These are phyloP conservation scores for Pyricularia sp. DNA, from an alignment of 2,329 filamentous ascomycete species.

Conservation along the genomic window DNA sequence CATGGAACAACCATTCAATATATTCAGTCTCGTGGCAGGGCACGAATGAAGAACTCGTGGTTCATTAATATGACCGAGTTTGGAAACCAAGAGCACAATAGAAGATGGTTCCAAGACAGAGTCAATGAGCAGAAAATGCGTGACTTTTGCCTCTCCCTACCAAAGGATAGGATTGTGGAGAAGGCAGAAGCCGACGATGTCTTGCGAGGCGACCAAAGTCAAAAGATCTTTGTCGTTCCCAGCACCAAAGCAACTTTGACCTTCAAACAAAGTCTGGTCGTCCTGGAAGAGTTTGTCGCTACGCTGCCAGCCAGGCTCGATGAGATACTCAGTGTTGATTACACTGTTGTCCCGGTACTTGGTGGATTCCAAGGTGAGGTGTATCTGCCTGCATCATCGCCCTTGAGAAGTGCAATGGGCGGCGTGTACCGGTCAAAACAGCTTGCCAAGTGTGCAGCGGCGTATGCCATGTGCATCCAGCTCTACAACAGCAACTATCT, in stretches of 20 bases:
- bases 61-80: slow-evolving; percentile 79
- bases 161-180: slow-evolving; percentile 61
- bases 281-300: slow-evolving; percentile 65
- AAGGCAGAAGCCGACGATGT: slow-evolving; percentile 46
- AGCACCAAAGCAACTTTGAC: slow-evolving; percentile 70
- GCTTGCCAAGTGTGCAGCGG: slow-evolving; percentile 78
- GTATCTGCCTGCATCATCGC: slow-evolving; percentile 65
- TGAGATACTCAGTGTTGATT: slow-evolving; percentile 36
- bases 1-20: slow-evolving; percentile 90
- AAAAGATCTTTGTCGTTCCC: slow-evolving; percentile 50
- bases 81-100: slow-evolving; percentile 52
- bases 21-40: slow-evolving; percentile 83
- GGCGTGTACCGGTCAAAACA: slow-evolving; percentile 58
- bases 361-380: slow-evolving; percentile 68
- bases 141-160: slow-evolving; percentile 66
- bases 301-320: slow-evolving; percentile 46
- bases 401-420: slow-evolving; percentile 58
- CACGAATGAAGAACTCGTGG: slow-evolving; percentile 65
- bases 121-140: slow-evolving; percentile 56
- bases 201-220: slow-evolving; percentile 36
- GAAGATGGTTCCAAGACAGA: slow-evolving; percentile 48
- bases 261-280: slow-evolving; percentile 61
- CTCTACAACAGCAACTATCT: slow-evolving; percentile 59
- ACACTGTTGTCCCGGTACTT: slow-evolving; percentile 46
- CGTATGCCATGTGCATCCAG: slow-evolving; percentile 70